These are phyloP conservation scores for Diaporthe vexans DNA, from an alignment of 2,329 filamentous ascomycete genomes.

Conservation along the genomic window DNA sequence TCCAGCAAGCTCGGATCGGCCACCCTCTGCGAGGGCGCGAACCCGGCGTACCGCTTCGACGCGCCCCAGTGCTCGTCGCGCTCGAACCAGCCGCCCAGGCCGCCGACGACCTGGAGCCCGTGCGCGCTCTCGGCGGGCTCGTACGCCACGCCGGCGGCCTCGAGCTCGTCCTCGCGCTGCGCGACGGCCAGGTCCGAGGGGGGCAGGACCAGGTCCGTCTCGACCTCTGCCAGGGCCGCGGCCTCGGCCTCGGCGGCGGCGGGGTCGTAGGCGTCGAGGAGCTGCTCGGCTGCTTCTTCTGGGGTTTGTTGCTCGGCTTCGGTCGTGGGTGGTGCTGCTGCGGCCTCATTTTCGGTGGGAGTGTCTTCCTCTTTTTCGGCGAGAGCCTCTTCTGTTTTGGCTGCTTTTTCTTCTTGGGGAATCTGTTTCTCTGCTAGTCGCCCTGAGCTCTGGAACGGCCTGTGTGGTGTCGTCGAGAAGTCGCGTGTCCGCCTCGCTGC, in stretches of 20 bases:
- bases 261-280: slow-evolving; percentile 32
- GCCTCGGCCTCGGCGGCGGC: background rate
- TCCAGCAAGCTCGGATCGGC: slow-evolving; percentile 63
- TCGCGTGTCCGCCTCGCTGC: slow-evolving; percentile 24
- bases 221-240: slow-evolving; percentile 2
- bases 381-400: background rate
- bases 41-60: slow-evolving; percentile 60
- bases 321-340: too few relatives aligned
- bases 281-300: slow-evolving; percentile 8
- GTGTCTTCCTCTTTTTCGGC: too few relatives aligned
- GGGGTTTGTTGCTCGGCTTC: background rate
- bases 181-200: slow-evolving; percentile 28
- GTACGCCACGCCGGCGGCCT: background rate
- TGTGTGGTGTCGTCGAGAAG: slow-evolving; percentile 39
- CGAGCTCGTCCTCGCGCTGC: slow-evolving; percentile 36
- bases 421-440: slow-evolving; percentile 1
- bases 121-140: slow-evolving; percentile 56
- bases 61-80: slow-evolving; percentile 64
- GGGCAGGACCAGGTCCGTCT: slow-evolving; percentile 48
- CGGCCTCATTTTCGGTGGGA: too few relatives aligned
- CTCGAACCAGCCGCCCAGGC: slow-evolving; percentile 68
- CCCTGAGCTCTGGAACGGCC: slow-evolving; percentile 12
- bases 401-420: background rate
- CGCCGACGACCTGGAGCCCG: slow-evolving; percentile 62
- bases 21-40: slow-evolving; percentile 57